Evolutionary conservation across 2,329 filamentous ascomycete species (phyloP).

Genomic region (Thermothelomyces thermophilus): DNA sequence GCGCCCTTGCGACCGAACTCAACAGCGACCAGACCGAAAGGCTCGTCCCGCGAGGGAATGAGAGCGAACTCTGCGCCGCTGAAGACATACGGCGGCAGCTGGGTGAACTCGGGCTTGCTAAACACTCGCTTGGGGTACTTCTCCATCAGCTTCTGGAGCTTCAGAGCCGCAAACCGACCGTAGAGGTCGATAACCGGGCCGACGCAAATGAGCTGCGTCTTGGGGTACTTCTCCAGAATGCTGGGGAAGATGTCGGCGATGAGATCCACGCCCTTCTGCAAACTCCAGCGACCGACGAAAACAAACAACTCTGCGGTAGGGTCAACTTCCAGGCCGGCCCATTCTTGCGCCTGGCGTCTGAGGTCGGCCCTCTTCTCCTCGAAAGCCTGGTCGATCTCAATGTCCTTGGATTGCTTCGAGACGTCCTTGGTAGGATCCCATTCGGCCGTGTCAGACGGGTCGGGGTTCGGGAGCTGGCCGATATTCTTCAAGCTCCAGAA

Average conservation of each 20-base stretch:
- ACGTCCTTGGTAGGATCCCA: constrained; percentile 48
- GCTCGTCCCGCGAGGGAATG: constrained; percentile 63
- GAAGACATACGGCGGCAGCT: constrained; percentile 60
- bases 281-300: constrained; percentile 62
- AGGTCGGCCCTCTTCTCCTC: constrained; percentile 48
- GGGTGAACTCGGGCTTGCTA: constrained; percentile 63
- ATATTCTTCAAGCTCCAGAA: constrained; percentile 61
- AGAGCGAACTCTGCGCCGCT: constrained; percentile 61
- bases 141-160: constrained; percentile 58
- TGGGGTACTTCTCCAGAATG: constrained; percentile 52
- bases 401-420: constrained; percentile 33
- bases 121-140: constrained; percentile 59
- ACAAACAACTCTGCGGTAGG: constrained; percentile 59
- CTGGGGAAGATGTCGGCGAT: constrained; percentile 62
- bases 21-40: constrained; percentile 62
- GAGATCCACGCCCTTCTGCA: constrained; percentile 63
- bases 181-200: constrained; percentile 63
- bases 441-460: constrained; percentile 56
- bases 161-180: constrained; percentile 60
- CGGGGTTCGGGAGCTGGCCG: constrained; percentile 58
- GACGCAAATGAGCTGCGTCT: constrained; percentile 56
- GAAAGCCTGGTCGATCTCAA: constrained; percentile 48
- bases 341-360: constrained; percentile 57
- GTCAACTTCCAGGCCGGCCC: constrained; percentile 57
- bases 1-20: constrained; percentile 64